Conservation (phyloP, 495 filamentous ascomycete species). For the Trichocladium antarcticum region DNA sequence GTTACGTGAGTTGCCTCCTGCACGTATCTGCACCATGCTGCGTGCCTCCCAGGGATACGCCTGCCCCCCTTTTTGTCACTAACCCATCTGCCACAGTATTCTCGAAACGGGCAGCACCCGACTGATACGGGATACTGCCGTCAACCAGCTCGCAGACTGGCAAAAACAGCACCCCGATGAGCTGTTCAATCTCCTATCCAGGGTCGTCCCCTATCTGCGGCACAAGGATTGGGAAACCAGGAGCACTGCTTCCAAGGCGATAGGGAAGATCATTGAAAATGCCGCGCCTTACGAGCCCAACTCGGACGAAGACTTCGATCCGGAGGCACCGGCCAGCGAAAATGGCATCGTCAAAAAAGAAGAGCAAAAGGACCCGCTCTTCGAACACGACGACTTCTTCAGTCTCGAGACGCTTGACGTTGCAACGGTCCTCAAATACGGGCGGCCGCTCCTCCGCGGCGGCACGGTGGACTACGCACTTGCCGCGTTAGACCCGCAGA, state of each 20-base stretch:
- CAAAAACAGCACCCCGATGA: constrained; percentile 97
- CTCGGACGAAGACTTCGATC: constrained; percentile 31
- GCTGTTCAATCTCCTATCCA: constrained; percentile 90
- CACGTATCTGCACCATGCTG: background rate
- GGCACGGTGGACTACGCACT: constrained; percentile 73
- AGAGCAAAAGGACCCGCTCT: constrained; percentile 24
- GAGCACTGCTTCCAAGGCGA: constrained; percentile 79
- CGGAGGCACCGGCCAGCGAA: constrained; percentile 31
- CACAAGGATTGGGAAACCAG: constrained; percentile 95
- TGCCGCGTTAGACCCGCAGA: constrained; percentile 66
- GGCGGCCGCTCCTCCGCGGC: constrained; percentile 71
- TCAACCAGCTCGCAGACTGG: constrained; percentile 90
- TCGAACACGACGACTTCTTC: constrained; percentile 47
- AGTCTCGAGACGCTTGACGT: constrained; percentile 68
- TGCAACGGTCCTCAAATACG: constrained; percentile 63
- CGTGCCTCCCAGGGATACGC: background rate
- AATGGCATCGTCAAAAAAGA: constrained; percentile 40
- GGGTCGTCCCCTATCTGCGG: constrained; percentile 82
- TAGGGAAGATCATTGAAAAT: constrained; percentile 85
- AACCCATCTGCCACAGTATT: constrained; percentile 46
- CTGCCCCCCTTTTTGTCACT: constrained; percentile 10
- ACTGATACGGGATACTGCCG: constrained; percentile 89
- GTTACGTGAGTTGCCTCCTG: constrained; percentile 79
- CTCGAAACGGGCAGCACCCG: constrained; percentile 93
- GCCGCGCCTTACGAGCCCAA: constrained; percentile 85